Base-by-base conservation (phyloP, 371 early-diverging fungal species). In the Thermomucor indicae-seudaticae region DNA sequence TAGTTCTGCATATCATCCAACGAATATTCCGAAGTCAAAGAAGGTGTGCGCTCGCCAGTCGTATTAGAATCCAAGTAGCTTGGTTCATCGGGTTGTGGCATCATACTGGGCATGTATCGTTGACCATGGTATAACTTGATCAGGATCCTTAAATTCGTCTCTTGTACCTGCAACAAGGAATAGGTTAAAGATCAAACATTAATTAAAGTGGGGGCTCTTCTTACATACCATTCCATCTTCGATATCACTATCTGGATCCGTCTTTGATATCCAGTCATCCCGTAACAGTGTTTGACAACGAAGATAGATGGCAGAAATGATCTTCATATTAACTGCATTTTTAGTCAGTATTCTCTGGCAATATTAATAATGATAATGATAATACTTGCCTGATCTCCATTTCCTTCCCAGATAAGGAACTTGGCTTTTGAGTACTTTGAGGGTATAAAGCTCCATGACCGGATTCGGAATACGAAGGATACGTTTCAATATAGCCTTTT, bases 361-460 rank as follows among this genome's bases (percentile, higher is more conserved):
- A 17, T 16, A 17, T 3, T 2, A 2, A 34, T 31, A 14, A 35
- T 11, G 11, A 11, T 4, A 16, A 24, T 42, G 14, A 8, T 8
- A 41, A 29, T 16, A 5, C 27, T 1, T 0, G 57, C 86, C 70
- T 41, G 85, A 76, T 35, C 90, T 73, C 93, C 93, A 93, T 57
- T 89, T 90, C 20, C 83, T 69, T 14, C 93, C 92, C 14, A 91
- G 58, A 59, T 78, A 89, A 1, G 90, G 88, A 0, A 89, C 75
- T 56, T 91, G 92, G 29, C 79, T 82, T 57, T 90, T 90, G 34
- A 91, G 64, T 6, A 90, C 73, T 53, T 93, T 91, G 43, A 91
- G 75, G 4, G 87, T 84, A 49, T 89, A 90, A 0, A 85, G 54
- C 42, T 85, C 85, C 29, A 89, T 56, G 14, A 72, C 70, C 0